A percentile compares a stretch with the other conserved stretches of the same genome.
Conservation (phyloP, 352 stramenopile genomes). For the Phytophthora vignae region DNA sequence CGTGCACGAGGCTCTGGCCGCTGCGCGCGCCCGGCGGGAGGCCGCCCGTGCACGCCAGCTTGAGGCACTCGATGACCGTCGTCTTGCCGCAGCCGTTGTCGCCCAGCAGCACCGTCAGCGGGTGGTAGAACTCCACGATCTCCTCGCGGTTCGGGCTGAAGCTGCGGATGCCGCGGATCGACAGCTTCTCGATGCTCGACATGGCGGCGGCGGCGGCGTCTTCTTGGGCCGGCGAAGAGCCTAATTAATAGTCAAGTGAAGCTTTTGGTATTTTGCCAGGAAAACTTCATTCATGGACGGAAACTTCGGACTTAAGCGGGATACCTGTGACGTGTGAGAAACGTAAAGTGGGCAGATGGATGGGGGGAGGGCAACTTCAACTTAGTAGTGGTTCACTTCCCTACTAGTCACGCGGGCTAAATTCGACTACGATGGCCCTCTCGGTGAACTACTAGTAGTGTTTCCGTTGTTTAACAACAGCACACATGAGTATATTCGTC, state of each 20-base stretch:
- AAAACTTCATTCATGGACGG: background rate
- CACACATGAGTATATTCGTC: too few species aligned
- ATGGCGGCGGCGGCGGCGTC: constrained; percentile 61
- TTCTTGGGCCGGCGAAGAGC: background rate
- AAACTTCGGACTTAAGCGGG: background rate
- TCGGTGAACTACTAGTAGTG: too few species aligned
- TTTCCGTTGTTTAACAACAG: too few species aligned
- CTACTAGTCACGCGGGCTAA: too few species aligned
- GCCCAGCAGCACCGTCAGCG: constrained; percentile 98
- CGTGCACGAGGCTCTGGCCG: constrained; percentile 97
- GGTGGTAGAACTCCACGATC: constrained; percentile 98
- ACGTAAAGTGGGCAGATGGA: background rate
- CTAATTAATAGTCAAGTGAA: background rate
- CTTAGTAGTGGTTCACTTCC: too few species aligned
- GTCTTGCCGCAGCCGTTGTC: constrained; percentile 99
- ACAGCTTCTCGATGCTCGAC: constrained; percentile 99
- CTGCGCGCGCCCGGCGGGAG: constrained; percentile 91
- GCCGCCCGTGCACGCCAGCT: constrained; percentile 96
- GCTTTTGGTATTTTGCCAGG: background rate
- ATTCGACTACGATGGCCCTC: too few species aligned
- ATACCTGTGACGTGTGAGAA: background rate
- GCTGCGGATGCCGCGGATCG: constrained; percentile 97
- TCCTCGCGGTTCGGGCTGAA: constrained; percentile 97
- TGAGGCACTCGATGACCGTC: constrained; percentile 99
- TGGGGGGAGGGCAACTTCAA: background rate